Base-by-base conservation (phyloP, 768 basidiomycete species). In the Clavaria fumosa region DNA sequence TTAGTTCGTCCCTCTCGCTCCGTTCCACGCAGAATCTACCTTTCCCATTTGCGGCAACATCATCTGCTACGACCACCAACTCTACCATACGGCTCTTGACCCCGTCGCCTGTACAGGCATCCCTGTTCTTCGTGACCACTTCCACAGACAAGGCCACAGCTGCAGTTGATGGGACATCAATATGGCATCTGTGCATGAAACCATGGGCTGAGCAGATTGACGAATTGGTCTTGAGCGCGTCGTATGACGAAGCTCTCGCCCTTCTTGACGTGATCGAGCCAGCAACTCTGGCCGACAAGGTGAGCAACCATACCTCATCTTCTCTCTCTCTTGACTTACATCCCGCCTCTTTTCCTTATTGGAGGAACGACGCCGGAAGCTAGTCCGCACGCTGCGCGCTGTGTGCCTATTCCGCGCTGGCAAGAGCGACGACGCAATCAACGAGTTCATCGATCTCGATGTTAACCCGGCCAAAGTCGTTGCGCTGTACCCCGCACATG, bases 401-500 rank as follows among this genome's bases (percentile, higher is more conserved):
- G 77, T 95, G 0, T 63, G 79, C 0, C 70, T 79, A 42, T 91
- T 91, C 56, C 67, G 70, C 3, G 58, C 63, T 5, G 69, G 67
- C 5, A 66, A 75, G 40, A 91, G 73, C 49, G 78, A 82, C 43
- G 58, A 63, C 1, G 90, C 93, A 1, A 79, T 96, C 40, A 78
- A 95, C 50, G 71, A 76, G 0, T 90, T 97, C 54, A 69, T 90
- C 34, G 73, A 80, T 28, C 75, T 93, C 28, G 80, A 96, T 45
- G 64, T 90, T 46, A 91, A 91, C 49, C 95, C 95, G 0, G 86
- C 91, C 0, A 88, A 90, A 50, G 85, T 99, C 3, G 68, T 97
- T 15, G 80, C 90, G 1, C 60, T 97, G 4, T 99, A 86, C 54
- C 83, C 86, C 0, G 74, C 81, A 23, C 63, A 65, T 9, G 70